Conservation (phyloP, 306 rosid species). For the barrel medic (Medicago truncatula) region DNA sequence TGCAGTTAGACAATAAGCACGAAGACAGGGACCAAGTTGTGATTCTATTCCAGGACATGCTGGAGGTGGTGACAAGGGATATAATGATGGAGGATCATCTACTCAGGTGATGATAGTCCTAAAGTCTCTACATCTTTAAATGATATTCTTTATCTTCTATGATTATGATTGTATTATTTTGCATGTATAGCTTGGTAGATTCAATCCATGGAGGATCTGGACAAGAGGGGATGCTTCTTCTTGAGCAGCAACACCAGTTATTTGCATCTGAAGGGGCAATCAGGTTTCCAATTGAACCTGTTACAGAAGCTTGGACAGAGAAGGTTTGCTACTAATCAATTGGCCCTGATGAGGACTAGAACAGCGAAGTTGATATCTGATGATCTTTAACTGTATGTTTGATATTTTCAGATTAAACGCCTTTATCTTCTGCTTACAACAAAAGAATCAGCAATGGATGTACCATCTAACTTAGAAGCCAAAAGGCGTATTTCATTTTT, state of each 20-base stretch:
- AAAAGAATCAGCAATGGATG: conserved; percentile 99
- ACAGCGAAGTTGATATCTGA: conserved; percentile 22
- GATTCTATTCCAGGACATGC: conserved; percentile 96
- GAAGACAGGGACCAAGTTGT: conserved; percentile 86
- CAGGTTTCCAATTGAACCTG: conserved; percentile 75
- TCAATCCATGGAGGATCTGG: conserved; percentile 73
- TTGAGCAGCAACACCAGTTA: conserved; percentile 76
- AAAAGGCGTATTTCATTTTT: conserved; percentile 93
- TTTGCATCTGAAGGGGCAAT: conserved; percentile 97
- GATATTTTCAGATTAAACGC: conserved; percentile 70
- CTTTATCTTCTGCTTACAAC: conserved; percentile 82
- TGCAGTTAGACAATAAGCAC: conserved; percentile 74
- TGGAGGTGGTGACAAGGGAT: conserved; percentile 90
- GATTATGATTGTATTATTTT: conserved; percentile 40
- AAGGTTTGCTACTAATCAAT: conserved; percentile 58
- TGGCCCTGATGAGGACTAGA: neutral
- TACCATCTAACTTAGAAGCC: conserved; percentile 97
- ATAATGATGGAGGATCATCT: conserved; percentile 91
- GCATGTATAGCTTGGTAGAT: conserved; percentile 69
- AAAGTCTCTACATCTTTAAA: conserved; percentile 8
- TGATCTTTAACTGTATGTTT: neutral
- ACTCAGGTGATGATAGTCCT: conserved; percentile 61
- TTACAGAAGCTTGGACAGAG: conserved; percentile 88
- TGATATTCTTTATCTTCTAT: conserved; percentile 16
- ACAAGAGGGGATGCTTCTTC: conserved; percentile 73